Percentiles rank a stretch among this genome's conserved stretches.
Conservation (phyloP, 2,329 filamentous ascomycete species). For the Colletotrichum sp. region DNA sequence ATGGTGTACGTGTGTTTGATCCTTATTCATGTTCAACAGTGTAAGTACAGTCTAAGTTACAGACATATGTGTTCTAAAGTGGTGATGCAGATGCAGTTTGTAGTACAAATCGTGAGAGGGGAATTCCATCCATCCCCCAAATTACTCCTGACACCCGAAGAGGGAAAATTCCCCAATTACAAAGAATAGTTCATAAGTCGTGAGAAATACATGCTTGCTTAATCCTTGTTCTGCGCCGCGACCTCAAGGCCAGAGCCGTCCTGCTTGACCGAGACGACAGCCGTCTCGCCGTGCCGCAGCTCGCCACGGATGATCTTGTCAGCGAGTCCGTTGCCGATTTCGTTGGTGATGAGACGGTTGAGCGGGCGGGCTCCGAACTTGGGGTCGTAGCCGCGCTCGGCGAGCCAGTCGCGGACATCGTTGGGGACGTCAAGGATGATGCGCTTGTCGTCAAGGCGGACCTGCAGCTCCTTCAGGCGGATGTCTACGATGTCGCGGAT, state of each 20-base stretch:
- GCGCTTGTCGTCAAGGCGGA: slow-evolving; percentile 81
- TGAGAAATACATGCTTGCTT: background rate
- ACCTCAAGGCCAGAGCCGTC: slow-evolving; percentile 65
- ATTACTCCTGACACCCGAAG: background rate
- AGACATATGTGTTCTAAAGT: background rate
- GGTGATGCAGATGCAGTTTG: background rate
- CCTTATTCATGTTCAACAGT: background rate
- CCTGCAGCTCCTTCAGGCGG: slow-evolving; percentile 82
- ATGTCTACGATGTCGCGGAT: slow-evolving; percentile 95
- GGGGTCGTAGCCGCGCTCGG: slow-evolving; percentile 88
- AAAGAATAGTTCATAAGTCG: background rate
- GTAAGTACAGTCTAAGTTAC: background rate
- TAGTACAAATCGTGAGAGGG: background rate
- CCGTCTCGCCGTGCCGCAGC: slow-evolving; percentile 76
- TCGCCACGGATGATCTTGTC: slow-evolving; percentile 91
- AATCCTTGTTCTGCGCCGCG: slow-evolving; percentile 2
- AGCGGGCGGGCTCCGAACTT: slow-evolving; percentile 89
- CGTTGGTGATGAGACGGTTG: slow-evolving; percentile 87
- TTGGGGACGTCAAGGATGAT: slow-evolving; percentile 76
- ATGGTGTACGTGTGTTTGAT: background rate
- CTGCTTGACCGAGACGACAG: slow-evolving; percentile 71
- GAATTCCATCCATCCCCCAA: background rate
- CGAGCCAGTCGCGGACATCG: slow-evolving; percentile 83
- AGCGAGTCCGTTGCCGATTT: slow-evolving; percentile 87
- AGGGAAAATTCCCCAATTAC: background rate